A percentile compares a stretch with the other conserved stretches of the same genome.
Conservation (phyloP, 805 yeast genomes). For the Pichia scutulata region DNA sequence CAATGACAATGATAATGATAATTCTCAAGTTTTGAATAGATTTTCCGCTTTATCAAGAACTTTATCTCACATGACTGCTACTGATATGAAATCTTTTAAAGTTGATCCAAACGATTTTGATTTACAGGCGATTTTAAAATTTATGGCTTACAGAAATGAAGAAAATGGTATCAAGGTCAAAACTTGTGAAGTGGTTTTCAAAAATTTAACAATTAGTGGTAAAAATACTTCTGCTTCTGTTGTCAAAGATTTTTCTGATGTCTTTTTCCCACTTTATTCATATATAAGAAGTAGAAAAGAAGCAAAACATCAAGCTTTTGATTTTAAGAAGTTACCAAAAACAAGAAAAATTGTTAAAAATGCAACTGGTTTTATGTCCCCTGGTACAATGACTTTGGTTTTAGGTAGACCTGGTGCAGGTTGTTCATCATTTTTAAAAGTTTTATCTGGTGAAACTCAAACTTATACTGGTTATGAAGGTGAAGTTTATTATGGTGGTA, state of each 20-base stretch:
- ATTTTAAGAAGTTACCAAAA: constrained; percentile 12
- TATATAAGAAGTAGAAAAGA: constrained; percentile 1
- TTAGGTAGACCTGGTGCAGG: constrained; percentile 59
- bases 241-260: constrained; percentile 37
- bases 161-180: constrained; percentile 37
- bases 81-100: constrained; percentile 15
- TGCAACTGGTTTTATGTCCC: constrained; percentile 24
- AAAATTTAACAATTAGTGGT: constrained; percentile 38
- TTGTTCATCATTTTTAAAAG: constrained; percentile 47
- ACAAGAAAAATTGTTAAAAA: constrained; percentile 17
- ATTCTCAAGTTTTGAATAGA: neutral
- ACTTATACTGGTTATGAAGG: constrained; percentile 34
- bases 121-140: constrained; percentile 29
- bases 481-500: constrained; percentile 39
- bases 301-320: constrained; percentile 23
- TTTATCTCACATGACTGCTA: constrained; percentile 16
- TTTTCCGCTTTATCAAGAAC: neutral
- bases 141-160: constrained; percentile 31
- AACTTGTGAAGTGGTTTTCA: constrained; percentile 37
- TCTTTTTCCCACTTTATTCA: constrained; percentile 22
- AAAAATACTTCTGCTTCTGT: constrained; percentile 39
- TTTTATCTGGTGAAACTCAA: constrained; percentile 36
- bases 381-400: constrained; percentile 50
- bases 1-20: neutral
- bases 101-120: constrained; percentile 31